phyloP scores from a whole-genome alignment of 2,329 filamentous ascomycete genomes.

The Paecilomyces fulvus region DNA sequence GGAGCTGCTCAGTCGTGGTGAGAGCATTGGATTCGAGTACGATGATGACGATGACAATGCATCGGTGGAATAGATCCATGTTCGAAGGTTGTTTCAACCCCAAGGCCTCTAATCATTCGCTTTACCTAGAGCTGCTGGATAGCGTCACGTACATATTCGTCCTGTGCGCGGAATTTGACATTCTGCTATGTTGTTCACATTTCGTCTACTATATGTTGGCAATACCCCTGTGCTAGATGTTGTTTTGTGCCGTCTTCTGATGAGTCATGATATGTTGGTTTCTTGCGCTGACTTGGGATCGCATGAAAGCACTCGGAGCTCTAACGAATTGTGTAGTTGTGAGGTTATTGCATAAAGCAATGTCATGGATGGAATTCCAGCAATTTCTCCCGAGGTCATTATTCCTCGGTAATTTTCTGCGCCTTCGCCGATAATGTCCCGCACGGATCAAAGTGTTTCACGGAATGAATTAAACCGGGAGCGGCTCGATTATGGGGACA shows the following conservation, averaged over 20 bases:
- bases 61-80: slow-evolving; percentile 15
- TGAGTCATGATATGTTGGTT: neutral
- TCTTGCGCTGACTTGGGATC: neutral
- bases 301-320: neutral
- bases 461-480: neutral
- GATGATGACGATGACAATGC: slow-evolving; percentile 14
- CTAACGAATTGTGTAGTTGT: neutral
- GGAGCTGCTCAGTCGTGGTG: slow-evolving; percentile 10
- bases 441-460: neutral
- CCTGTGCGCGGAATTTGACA: neutral
- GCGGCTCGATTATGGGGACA: neutral
- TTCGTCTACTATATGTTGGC: neutral
- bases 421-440: neutral
- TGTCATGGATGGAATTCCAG: neutral
- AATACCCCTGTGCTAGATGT: neutral
- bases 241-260: neutral
- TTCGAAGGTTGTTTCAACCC: too few species aligned
- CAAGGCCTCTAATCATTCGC: too few species aligned
- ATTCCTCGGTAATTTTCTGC: neutral
- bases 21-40: slow-evolving; percentile 8
- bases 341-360: neutral
- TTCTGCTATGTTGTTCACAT: neutral
- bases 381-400: neutral
- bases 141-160: neutral
- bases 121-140: neutral